These are phyloP conservation scores for Tetrastigma voinierianum DNA, from an alignment of 164 flowering plant species.

Conservation along the genomic window DNA sequence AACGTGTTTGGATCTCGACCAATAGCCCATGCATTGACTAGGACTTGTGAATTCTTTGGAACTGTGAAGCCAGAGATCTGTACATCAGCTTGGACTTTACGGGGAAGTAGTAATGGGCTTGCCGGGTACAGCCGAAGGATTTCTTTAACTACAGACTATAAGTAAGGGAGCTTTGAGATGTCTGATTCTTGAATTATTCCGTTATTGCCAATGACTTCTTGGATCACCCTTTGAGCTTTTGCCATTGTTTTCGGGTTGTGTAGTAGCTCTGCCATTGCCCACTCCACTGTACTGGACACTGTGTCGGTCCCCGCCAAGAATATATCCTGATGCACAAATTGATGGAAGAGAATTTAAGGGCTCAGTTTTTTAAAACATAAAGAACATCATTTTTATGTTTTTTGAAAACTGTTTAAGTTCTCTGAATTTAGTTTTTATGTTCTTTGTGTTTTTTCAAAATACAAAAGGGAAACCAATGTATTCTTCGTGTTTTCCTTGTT, in stretches of 20 bases:
- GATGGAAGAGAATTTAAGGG: not conserved
- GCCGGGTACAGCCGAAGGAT: slow-evolving; percentile 20
- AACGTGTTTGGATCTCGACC: slow-evolving; percentile 26
- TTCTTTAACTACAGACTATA: slow-evolving; percentile 22
- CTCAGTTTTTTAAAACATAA: no score
- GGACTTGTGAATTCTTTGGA: slow-evolving; percentile 27
- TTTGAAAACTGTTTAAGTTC: no score
- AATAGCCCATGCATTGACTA: slow-evolving; percentile 33
- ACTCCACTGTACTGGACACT: slow-evolving; percentile 14
- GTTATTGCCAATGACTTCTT: slow-evolving; percentile 2
- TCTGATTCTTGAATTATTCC: slow-evolving; percentile 10
- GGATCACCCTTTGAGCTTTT: slow-evolving; percentile 6
- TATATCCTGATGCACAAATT: slow-evolving; percentile 15
- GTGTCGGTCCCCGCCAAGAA: slow-evolving; percentile 22
- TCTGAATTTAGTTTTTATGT: no score
- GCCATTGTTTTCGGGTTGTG: slow-evolving; percentile 13
- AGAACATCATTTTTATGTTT: no score
- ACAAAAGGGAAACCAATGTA: no score
- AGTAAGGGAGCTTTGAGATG: slow-evolving; percentile 18
- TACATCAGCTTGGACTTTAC: slow-evolving; percentile 18
- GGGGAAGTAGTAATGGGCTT: slow-evolving; percentile 14
- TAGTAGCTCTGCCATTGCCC: slow-evolving; percentile 27
- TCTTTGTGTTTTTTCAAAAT: no score
- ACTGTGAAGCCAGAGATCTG: slow-evolving; percentile 25
- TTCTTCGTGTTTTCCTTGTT: no score